Percentiles rank a stretch among this genome's conserved stretches.
Evolutionary conservation across 257 asterid genomes (phyloP).

Genomic region (Gardenia jasminoides): DNA sequence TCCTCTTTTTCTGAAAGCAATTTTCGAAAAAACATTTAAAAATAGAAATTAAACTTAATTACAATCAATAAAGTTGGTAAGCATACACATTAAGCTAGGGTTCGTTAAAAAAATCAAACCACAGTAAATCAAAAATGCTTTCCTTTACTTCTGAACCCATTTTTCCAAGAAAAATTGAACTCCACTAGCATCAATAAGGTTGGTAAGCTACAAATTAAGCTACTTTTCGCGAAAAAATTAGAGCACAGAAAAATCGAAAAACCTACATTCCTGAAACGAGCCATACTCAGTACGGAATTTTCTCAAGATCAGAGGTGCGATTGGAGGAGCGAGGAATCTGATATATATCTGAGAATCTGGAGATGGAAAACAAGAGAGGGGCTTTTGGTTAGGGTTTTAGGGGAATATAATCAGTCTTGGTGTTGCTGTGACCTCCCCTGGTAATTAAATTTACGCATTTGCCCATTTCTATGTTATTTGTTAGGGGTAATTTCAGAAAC

Average conservation of each 20-base stretch:
- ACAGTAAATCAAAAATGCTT: too few species aligned
- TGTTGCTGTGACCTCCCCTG: too few species aligned
- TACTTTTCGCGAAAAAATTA: neutral
- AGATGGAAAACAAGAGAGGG: neutral
- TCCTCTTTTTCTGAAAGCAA: slow-evolving; percentile 48
- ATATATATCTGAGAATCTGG: neutral
- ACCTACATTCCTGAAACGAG: slow-evolving; percentile 65
- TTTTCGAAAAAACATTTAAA: too few species aligned
- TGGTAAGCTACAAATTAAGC: neutral
- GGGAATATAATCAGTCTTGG: too few species aligned
- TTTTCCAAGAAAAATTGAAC: too few species aligned
- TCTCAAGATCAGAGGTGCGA: neutral
- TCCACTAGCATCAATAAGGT: neutral
- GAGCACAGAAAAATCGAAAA: neutral
- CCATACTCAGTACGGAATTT: slow-evolving; percentile 30
- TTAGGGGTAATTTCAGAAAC: too few species aligned
- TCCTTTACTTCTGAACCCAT: too few species aligned
- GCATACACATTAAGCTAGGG: too few species aligned
- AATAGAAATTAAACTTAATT: too few species aligned
- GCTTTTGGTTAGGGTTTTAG: neutral
- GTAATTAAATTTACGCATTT: neutral
- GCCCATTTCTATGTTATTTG: neutral
- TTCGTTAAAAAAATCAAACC: too few species aligned
- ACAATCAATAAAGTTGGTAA: too few species aligned
- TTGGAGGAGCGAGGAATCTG: neutral